A percentile compares a stretch with the other conserved stretches of the same genome.
These are phyloP conservation scores for Candida labiduridarum DNA, from an alignment of 1,139 yeast species.

Conservation along the genomic window DNA sequence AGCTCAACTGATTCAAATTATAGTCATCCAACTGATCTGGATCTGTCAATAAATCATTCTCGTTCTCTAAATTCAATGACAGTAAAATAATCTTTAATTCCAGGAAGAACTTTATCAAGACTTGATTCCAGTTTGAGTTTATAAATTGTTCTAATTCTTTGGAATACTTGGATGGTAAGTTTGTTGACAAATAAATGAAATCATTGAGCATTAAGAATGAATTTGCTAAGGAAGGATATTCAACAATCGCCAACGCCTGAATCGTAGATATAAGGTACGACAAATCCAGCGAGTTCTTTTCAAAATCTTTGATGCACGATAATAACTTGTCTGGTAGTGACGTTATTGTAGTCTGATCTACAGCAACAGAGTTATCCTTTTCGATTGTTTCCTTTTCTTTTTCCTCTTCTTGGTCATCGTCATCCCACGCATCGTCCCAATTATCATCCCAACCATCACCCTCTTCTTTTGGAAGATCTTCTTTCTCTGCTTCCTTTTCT, in stretches of 20 bases:
- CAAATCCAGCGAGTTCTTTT: constrained; percentile 15
- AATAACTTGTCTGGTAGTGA: constrained; percentile 23
- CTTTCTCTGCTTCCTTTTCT: constrained; percentile 1
- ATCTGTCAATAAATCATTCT: constrained; percentile 5
- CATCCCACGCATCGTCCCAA: constrained; percentile 30
- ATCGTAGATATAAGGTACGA: constrained; percentile 26
- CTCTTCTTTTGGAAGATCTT: constrained; percentile 4
- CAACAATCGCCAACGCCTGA: constrained; percentile 32
- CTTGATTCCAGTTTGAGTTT: constrained; percentile 25
- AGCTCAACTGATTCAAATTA: constrained; percentile 24
- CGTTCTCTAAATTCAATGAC: constrained; percentile 20
- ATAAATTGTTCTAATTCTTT: constrained; percentile 21
- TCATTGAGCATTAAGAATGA: constrained; percentile 44
- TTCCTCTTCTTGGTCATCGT: constrained; percentile 15
- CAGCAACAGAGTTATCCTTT: neutral
- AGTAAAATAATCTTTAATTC: constrained; percentile 21
- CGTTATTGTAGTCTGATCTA: constrained; percentile 17
- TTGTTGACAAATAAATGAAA: constrained; percentile 26
- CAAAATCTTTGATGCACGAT: constrained; percentile 25
- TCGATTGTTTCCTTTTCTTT: constrained; percentile 6
- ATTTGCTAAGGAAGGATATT: constrained; percentile 34
- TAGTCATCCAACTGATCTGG: constrained; percentile 23
- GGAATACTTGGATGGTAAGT: constrained; percentile 4
- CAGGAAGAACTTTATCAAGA: constrained; percentile 22
- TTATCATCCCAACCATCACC: constrained; percentile 24